Evolutionary conservation across 78 protist genomes (phyloP).

Genomic region (Dictyostelium purpureum): DNA sequence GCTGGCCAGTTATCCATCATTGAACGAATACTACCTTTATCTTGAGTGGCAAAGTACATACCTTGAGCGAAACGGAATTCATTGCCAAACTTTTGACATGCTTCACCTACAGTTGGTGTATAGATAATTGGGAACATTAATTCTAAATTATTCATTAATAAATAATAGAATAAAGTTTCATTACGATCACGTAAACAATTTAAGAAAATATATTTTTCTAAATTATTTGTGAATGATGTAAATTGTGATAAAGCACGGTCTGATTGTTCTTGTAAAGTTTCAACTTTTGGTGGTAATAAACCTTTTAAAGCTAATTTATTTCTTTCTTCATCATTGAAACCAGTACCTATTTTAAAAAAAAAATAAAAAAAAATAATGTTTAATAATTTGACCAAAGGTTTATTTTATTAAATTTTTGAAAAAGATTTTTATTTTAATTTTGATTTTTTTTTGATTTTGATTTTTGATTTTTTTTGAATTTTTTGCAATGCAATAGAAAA

Average conservation of each 20-base stretch:
- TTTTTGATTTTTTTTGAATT: too few relatives aligned
- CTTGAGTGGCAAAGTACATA: conserved; percentile 89
- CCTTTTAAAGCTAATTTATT: conserved; percentile 81
- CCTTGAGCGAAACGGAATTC: conserved; percentile 86
- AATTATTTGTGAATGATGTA: background rate
- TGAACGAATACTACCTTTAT: conserved; percentile 82
- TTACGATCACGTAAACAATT: conserved; percentile 84
- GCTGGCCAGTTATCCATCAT: conserved; percentile 90
- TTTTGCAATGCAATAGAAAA: too few relatives aligned
- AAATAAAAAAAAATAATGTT: background rate
- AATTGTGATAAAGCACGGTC: conserved; percentile 73
- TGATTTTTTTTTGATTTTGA: too few relatives aligned
- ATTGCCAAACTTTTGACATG: conserved; percentile 92
- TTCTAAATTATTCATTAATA: conserved; percentile 84
- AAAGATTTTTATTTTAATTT: background rate
- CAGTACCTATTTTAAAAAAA: conserved; percentile 35
- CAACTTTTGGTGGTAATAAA: conserved; percentile 85
- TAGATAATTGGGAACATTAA: conserved; percentile 92
- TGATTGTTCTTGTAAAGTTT: conserved; percentile 82
- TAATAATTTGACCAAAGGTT: background rate
- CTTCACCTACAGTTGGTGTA: conserved; percentile 97
- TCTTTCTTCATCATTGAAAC: conserved; percentile 47
- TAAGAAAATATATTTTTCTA: conserved; percentile 87
- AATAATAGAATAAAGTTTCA: conserved; percentile 89
- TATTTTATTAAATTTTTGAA: background rate